Conservation (phyloP, 106 monocot species). For the Acanthochlamys bracteata region DNA sequence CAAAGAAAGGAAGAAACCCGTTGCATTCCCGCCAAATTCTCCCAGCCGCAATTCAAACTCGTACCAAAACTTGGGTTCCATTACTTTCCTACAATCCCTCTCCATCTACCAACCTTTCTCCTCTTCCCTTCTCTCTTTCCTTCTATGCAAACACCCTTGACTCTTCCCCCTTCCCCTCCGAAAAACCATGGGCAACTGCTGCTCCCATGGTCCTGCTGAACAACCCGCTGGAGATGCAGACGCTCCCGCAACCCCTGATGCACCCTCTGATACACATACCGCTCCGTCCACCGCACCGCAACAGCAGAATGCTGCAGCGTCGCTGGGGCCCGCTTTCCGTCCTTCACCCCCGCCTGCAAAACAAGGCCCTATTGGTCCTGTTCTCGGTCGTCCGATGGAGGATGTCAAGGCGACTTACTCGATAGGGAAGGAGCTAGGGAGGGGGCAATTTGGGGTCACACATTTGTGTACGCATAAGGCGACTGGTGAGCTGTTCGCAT, state of each 20-base stretch:
- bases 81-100: too few species aligned
- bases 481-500: conserved; percentile 33
- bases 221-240: background rate
- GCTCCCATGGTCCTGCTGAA: conserved; percentile 5
- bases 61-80: too few species aligned
- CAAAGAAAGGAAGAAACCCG: too few species aligned
- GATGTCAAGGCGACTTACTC: conserved; percentile 27
- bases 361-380: conserved; percentile 21
- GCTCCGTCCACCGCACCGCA: background rate
- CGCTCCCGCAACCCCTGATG: background rate
- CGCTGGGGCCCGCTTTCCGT: background rate
- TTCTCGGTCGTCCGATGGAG: conserved; percentile 39
- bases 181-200: conserved; percentile 33
- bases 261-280: background rate
- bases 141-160: background rate
- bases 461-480: conserved; percentile 35
- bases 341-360: conserved; percentile 13
- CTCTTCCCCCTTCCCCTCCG: background rate
- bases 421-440: conserved; percentile 45
- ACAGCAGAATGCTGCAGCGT: background rate
- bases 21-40: too few species aligned
- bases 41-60: too few species aligned
- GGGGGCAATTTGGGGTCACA: conserved; percentile 44
- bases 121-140: background rate
- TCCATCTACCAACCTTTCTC: too few species aligned